These are phyloP conservation scores for Cardamine resedifolia DNA, from an alignment of 345 rosid species.

Conservation along the genomic window DNA sequence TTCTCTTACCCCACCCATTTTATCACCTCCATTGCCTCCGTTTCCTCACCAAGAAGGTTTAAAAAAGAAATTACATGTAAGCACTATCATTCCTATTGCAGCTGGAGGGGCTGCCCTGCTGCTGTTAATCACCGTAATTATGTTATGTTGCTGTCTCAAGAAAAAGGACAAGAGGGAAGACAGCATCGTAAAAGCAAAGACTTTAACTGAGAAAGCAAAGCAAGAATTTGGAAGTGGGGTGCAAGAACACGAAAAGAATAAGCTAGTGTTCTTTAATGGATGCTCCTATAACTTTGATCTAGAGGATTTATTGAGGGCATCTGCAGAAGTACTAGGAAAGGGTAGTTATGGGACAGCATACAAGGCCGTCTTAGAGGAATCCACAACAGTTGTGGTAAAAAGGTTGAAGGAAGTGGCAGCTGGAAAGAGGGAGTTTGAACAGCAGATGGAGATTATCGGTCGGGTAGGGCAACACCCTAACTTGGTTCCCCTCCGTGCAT, in stretches of 20 bases:
- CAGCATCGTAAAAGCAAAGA: constrained; percentile 50
- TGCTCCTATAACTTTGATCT: constrained; percentile 74
- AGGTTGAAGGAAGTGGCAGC: constrained; percentile 77
- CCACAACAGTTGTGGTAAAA: constrained; percentile 79
- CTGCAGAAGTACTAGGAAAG: constrained; percentile 91
- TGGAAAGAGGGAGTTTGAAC: constrained; percentile 85
- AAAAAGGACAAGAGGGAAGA: constrained; percentile 52
- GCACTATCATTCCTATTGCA: constrained; percentile 60
- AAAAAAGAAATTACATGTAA: constrained; percentile 51
- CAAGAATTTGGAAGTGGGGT: constrained; percentile 81
- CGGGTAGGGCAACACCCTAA: constrained; percentile 64
- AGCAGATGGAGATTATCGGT: constrained; percentile 86
- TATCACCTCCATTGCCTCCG: constrained; percentile 41
- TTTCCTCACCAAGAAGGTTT: constrained; percentile 48
- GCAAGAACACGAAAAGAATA: constrained; percentile 75
- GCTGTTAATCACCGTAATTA: constrained; percentile 37
- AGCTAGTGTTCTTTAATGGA: constrained; percentile 84
- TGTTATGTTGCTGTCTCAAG: constrained; percentile 63
- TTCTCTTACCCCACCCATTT: constrained; percentile 47
- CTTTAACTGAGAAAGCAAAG: constrained; percentile 64
- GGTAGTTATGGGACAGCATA: constrained; percentile 87
- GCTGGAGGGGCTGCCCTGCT: constrained; percentile 58
- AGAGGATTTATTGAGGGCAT: constrained; percentile 85
- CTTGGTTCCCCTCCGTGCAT: constrained; percentile 75
- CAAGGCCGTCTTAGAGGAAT: constrained; percentile 84